phyloP scores from a whole-genome alignment of 306 rosid species.

The Trifolium fragiferum region DNA sequence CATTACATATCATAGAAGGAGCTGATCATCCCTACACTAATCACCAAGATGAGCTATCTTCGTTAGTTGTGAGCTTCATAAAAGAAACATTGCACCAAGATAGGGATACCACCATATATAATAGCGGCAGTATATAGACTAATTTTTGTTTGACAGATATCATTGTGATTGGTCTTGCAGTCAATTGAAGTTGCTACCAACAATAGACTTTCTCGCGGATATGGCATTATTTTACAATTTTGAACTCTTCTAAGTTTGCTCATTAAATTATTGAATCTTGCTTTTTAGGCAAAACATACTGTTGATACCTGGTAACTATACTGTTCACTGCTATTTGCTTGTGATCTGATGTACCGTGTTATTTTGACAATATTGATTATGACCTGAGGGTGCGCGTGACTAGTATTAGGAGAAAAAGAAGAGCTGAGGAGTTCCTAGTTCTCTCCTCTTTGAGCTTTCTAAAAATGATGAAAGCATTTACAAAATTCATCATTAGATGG shows the following conservation, averaged over 20 bases:
- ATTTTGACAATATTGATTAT: not conserved
- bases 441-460: too few species aligned
- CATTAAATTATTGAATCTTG: constrained; percentile 23
- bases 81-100: constrained; percentile 54
- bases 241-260: constrained; percentile 4
- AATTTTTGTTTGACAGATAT: constrained; percentile 7
- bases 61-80: constrained; percentile 60
- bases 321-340: not conserved
- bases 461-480: too few species aligned
- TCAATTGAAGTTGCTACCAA: constrained; percentile 26
- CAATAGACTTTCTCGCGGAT: not conserved
- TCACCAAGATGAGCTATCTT: constrained; percentile 63
- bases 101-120: constrained; percentile 38
- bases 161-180: constrained; percentile 27
- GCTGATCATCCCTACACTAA: constrained; percentile 68
- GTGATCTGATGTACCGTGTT: not conserved
- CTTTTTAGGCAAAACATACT: not conserved
- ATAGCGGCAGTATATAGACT: constrained; percentile 21
- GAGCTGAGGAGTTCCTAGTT: too few species aligned
- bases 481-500: too few species aligned
- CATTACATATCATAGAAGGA: constrained; percentile 64
- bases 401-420: too few species aligned
- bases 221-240: not conserved
- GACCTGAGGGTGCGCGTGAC: too few species aligned
- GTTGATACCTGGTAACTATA: not conserved